Conservation (phyloP, 2,329 filamentous ascomycete genomes). For the Pezicula radicicola region DNA sequence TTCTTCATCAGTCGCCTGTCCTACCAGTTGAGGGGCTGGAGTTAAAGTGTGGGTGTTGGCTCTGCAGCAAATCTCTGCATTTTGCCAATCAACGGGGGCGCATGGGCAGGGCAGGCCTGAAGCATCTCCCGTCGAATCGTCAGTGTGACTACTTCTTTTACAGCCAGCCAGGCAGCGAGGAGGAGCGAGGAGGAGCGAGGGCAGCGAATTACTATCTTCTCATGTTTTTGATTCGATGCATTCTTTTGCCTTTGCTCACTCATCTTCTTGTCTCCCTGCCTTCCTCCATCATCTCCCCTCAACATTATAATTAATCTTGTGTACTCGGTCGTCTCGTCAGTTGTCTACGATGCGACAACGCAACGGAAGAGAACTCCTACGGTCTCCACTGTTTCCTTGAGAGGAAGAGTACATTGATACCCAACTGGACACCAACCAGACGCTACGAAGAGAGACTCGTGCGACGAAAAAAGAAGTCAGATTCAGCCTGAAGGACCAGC, state of each 20-base stretch:
- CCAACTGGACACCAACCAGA: background rate
- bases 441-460: background rate
- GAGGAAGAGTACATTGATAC: background rate
- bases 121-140: too few species aligned
- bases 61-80: too few species aligned
- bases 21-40: too few species aligned
- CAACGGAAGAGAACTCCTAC: background rate
- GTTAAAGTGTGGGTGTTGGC: too few species aligned
- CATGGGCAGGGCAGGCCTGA: too few species aligned
- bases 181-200: too few species aligned
- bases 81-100: too few species aligned
- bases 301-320: background rate
- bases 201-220: background rate
- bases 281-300: background rate
- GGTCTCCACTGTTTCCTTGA: constrained; percentile 1
- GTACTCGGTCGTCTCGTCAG: background rate
- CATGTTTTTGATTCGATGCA: background rate
- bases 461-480: background rate
- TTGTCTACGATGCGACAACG: background rate
- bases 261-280: background rate
- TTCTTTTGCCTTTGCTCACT: background rate
- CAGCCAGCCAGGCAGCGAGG: too few species aligned
- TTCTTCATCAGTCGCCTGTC: too few species aligned
- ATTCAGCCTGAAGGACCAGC: constrained; percentile 1
- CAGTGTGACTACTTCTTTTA: too few species aligned